Conservation (phyloP, 2,329 filamentous ascomycete species). For the Ceratocystiopsis sp. region DNA sequence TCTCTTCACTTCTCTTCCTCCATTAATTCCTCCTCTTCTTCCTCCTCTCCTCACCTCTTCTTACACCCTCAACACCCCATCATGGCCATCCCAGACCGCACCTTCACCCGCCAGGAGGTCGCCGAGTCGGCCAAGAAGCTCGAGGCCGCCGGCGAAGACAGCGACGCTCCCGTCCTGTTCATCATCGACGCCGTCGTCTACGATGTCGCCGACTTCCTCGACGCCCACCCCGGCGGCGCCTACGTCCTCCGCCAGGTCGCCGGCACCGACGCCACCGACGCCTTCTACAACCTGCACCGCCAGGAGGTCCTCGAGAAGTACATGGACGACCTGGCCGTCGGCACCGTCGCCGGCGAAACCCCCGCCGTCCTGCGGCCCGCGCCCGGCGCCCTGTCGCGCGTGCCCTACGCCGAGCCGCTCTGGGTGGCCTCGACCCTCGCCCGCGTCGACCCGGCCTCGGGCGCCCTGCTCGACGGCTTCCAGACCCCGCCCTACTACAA, state of each 20-base stretch:
- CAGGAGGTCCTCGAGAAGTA: constrained; percentile 82
- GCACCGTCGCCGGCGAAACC: constrained; percentile 57
- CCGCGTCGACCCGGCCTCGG: too few relatives aligned
- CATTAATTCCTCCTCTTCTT: not conserved
- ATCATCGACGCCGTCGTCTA: constrained; percentile 80
- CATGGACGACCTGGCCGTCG: constrained; percentile 52
- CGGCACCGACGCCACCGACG: constrained; percentile 62
- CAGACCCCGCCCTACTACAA: constrained; percentile 60
- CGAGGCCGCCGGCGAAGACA: constrained; percentile 48
- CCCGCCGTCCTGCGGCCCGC: constrained; percentile 53
- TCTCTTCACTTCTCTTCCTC: too few relatives aligned
- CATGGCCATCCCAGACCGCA: constrained; percentile 26
- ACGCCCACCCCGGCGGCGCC: constrained; percentile 70
- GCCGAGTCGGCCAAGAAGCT: constrained; percentile 36
- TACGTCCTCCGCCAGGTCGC: constrained; percentile 67
- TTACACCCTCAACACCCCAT: not conserved
- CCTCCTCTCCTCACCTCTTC: not conserved
- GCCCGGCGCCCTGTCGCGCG: constrained; percentile 54
- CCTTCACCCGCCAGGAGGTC: constrained; percentile 47
- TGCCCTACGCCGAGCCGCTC: constrained; percentile 72
- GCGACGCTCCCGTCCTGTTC: constrained; percentile 60
- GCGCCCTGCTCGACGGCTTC: constrained; percentile 47
- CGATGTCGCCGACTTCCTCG: constrained; percentile 69
- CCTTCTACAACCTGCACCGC: constrained; percentile 83
- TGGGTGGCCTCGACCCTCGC: constrained; percentile 29